Conservation (phyloP, 1,284 basidiomycete genomes). For the Ganoderma lucidum region DNA sequence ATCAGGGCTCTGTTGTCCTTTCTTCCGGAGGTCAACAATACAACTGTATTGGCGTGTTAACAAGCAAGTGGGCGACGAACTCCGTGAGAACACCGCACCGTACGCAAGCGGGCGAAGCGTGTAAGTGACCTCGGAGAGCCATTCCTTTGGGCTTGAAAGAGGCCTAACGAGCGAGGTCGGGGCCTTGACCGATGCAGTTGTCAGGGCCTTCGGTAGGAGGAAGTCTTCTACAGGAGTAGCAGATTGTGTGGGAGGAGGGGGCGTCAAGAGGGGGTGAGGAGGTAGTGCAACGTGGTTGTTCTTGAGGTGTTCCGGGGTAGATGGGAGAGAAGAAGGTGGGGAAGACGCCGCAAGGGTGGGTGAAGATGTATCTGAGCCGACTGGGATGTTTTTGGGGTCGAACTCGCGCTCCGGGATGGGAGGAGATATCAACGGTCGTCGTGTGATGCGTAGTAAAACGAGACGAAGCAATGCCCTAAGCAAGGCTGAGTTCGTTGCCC, state of each 20-base stretch:
- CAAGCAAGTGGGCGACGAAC: constrained; percentile 27
- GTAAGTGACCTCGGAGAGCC: constrained; percentile 73
- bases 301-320: constrained; percentile 76
- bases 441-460: constrained; percentile 73
- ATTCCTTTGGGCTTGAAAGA: constrained; percentile 70
- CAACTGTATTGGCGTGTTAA: constrained; percentile 28
- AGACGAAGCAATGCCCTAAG: constrained; percentile 77
- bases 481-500: constrained; percentile 7
- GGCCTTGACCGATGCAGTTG: constrained; percentile 72
- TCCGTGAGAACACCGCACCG: constrained; percentile 51
- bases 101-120: constrained; percentile 77
- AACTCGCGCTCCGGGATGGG: constrained; percentile 88
- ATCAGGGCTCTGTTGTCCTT: constrained; percentile 60
- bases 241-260: constrained; percentile 56
- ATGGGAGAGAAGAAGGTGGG: constrained; percentile 54
- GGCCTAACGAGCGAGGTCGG: constrained; percentile 69
- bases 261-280: constrained; percentile 63
- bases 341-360: constrained; percentile 67
- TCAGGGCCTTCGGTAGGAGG: constrained; percentile 80
- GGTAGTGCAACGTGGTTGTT: constrained; percentile 78
- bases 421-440: constrained; percentile 75
- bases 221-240: constrained; percentile 75
- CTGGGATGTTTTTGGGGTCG: constrained; percentile 74
- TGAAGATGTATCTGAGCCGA: constrained; percentile 60
- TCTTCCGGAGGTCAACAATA: constrained; percentile 43